These are phyloP conservation scores for Colletotrichum melonis DNA, from an alignment of 2,329 filamentous ascomycete species.

Conservation along the genomic window DNA sequence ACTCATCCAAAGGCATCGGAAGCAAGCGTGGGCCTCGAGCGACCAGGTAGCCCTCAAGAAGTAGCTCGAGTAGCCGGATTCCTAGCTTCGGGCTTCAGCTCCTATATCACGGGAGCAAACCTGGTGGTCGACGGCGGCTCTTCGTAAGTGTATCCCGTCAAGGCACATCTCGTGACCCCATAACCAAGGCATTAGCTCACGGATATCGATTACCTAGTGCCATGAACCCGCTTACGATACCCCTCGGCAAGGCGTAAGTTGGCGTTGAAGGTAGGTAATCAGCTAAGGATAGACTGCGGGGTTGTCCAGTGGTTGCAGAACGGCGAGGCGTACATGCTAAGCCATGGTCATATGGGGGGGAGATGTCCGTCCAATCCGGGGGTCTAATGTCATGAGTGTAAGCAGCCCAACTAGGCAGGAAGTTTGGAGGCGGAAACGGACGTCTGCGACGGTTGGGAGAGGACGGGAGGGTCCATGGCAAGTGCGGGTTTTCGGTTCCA, in stretches of 20 bases:
- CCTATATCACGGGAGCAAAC: conserved; percentile 71
- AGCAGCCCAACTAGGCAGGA: conserved; percentile 20
- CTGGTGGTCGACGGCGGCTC: conserved; percentile 72
- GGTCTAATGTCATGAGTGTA: neutral
- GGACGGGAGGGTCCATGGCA: neutral
- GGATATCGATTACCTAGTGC: conserved; percentile 39
- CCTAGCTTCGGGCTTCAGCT: conserved; percentile 70
- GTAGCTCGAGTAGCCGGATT: conserved; percentile 71
- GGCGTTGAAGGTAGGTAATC: neutral
- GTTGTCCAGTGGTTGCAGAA: conserved; percentile 5
- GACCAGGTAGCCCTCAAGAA: conserved; percentile 67
- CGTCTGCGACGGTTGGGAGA: conserved; percentile 8
- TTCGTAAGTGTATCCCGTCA: conserved; percentile 42
- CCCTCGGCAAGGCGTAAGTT: conserved; percentile 42
- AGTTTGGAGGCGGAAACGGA: neutral
- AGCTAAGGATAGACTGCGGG: conserved; percentile 20
- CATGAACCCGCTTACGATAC: conserved; percentile 54
- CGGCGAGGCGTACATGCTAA: neutral
- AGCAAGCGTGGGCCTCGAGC: conserved; percentile 66
- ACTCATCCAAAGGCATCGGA: conserved; percentile 52
- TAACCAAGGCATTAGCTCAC: conserved; percentile 33
- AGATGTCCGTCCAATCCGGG: conserved; percentile 18
- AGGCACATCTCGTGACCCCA: neutral
- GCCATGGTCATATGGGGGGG: conserved; percentile 13
- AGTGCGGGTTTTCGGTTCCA: conserved; percentile 17